Evolutionary conservation across 83 land plant genomes (phyloP), one percentile per base, ranked within the genome.

Genomic region (Larix sibirica): DNA sequence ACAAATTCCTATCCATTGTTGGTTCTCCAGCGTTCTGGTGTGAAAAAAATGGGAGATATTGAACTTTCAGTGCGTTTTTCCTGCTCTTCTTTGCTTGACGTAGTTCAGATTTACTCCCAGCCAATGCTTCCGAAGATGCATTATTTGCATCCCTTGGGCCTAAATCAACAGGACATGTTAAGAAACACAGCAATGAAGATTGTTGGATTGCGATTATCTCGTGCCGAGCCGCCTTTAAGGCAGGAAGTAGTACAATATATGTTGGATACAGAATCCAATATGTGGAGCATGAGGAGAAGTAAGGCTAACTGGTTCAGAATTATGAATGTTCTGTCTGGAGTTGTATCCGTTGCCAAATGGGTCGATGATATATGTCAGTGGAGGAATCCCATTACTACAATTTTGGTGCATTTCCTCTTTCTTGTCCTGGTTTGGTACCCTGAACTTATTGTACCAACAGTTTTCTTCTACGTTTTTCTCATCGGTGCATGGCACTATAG

Each of bases 101-200:
- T 92, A 0, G 83, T 96, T 70, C 94, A 91, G 40, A 83, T 93
- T 0, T 96, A 96, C 83, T 77, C 83, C 9, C 85, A 58, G 79
- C 98, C 98, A 24, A 77, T 92, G 81, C 87, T 96, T 62, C 98
- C 98, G 3, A 82, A 93, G 73, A 96, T 96, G 98, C 98, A 96
- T 77, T 96, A 91, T 85, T 89, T 90, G 50, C 87, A 88, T 31
- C 98, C 98, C 14, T 81, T 96, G 66, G 87, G 89, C 33, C 90
- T 90, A 58, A 87, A 81, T 28, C 93, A 96, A 83, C 94, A 90
- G 83, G 98, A 96, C 75, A 82, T 84, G 10, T 84, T 96, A 69
- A 88, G 98, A 62, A 93, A 91, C 84, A 87, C 91, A 6, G 98
- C 98, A 20, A 95, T 95, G 89, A 85, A 90, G 23, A 86, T 91